Evolutionary conservation across 2,329 filamentous ascomycete species (phyloP).

Genomic region (Fusarium acutatum): DNA sequence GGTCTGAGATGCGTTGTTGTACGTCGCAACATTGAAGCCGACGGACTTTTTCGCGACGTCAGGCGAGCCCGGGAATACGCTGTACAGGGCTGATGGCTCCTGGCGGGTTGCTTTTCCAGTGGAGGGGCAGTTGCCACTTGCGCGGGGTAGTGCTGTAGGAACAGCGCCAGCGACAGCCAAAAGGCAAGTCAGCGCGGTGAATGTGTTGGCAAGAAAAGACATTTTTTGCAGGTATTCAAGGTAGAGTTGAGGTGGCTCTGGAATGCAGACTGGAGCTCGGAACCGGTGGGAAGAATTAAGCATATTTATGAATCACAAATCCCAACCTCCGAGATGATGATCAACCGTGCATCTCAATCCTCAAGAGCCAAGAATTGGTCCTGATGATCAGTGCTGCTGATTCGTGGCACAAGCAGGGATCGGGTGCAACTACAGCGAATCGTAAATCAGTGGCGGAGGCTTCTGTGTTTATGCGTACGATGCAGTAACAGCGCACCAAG

Average conservation of each 20-base stretch:
- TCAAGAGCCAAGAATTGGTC: neutral
- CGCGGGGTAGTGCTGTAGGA: conserved; percentile 16
- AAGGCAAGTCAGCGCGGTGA: conserved; percentile 15
- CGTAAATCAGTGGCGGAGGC: conserved; percentile 15
- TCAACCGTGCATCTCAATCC: conserved; percentile 14
- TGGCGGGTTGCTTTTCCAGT: neutral
- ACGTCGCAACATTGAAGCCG: conserved; percentile 39
- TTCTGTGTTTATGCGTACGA: conserved; percentile 21
- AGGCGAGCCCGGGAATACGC: conserved; percentile 28
- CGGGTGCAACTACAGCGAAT: conserved; percentile 4
- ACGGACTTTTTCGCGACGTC: conserved; percentile 15
- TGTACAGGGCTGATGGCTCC: conserved; percentile 25
- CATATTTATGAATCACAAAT: conserved; percentile 2
- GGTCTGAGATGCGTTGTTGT: conserved; percentile 33
- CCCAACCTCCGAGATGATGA: conserved; percentile 23
- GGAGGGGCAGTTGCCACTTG: conserved; percentile 9
- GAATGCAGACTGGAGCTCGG: neutral
- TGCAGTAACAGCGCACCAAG: conserved; percentile 15
- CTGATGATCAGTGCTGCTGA: conserved; percentile 13
- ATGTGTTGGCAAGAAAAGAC: conserved; percentile 7
- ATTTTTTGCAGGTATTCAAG: neutral
- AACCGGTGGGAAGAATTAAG: neutral
- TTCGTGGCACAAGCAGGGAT: conserved; percentile 14
- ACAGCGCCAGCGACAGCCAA: conserved; percentile 13
- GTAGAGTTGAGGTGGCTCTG: neutral